These are phyloP conservation scores for Calcarisporium arbuscula DNA, from an alignment of 2,329 filamentous ascomycete genomes.

Conservation along the genomic window DNA sequence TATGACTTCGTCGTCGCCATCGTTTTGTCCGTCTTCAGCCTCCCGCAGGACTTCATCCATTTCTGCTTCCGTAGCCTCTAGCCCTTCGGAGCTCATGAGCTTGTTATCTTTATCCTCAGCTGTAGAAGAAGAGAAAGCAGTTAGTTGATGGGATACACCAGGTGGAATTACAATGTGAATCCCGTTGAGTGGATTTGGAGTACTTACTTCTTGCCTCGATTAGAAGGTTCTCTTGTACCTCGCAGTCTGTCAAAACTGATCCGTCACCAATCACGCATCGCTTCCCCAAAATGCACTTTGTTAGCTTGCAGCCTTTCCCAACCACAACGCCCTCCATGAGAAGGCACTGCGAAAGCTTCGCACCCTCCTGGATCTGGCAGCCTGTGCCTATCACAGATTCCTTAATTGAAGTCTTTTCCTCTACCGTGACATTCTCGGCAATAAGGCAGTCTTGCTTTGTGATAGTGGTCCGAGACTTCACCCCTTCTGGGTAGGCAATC, in stretches of 20 bases:
- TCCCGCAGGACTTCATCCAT: constrained; percentile 47
- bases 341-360: constrained; percentile 77
- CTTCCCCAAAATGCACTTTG: constrained; percentile 79
- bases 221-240: constrained; percentile 84
- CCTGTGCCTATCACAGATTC: constrained; percentile 83
- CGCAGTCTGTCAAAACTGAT: constrained; percentile 76
- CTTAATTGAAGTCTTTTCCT: constrained; percentile 87
- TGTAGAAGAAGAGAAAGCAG: constrained; percentile 23
- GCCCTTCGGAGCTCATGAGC: constrained; percentile 60
- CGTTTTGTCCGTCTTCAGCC: constrained; percentile 33
- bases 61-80: constrained; percentile 59
- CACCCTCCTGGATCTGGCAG: constrained; percentile 81
- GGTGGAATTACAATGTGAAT: not conserved
- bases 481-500: constrained; percentile 74
- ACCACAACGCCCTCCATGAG: constrained; percentile 89
- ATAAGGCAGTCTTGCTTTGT: constrained; percentile 77
- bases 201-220: constrained; percentile 70
- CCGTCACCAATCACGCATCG: constrained; percentile 78
- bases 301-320: constrained; percentile 77
- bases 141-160: no score
- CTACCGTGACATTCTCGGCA: constrained; percentile 81
- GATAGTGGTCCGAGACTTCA: constrained; percentile 75
- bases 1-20: constrained; percentile 19
- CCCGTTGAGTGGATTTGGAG: not conserved
- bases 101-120: constrained; percentile 63